Conservation (phyloP, 1,284 basidiomycete genomes). For the Malassezia nana region DNA sequence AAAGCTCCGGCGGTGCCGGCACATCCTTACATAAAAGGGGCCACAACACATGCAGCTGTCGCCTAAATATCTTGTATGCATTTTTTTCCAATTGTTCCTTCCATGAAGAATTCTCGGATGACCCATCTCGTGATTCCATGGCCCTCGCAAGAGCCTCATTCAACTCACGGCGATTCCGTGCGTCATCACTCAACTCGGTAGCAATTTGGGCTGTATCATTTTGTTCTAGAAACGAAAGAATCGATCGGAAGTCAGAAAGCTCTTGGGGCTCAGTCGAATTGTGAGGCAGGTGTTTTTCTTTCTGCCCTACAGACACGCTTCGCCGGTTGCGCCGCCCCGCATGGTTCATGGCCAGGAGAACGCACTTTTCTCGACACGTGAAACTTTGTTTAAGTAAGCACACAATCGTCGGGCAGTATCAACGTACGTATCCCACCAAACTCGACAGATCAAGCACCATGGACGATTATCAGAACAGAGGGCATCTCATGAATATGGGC, state of each 20-base stretch:
- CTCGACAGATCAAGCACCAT: no score
- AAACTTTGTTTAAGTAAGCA: no score
- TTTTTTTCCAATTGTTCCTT: background rate
- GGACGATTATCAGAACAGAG: conserved; percentile 1
- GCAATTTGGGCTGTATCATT: conserved; percentile 1
- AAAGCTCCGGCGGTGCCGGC: conserved; percentile 2
- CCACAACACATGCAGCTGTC: conserved; percentile 2
- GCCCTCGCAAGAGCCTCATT: background rate
- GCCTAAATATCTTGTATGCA: background rate
- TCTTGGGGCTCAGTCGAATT: background rate
- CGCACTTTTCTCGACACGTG: background rate
- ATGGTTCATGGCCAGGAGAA: background rate
- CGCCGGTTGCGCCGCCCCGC: background rate
- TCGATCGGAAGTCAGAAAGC: background rate
- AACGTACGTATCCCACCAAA: no score
- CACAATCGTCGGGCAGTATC: no score
- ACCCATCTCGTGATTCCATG: background rate
- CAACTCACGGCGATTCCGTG: background rate
- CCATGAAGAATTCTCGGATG: background rate
- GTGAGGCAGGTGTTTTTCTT: background rate
- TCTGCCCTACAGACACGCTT: background rate
- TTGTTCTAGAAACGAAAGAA: conserved; percentile 1
- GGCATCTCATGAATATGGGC: background rate
- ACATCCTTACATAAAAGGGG: conserved; percentile 3
- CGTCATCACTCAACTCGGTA: background rate